Base-by-base conservation (phyloP, 768 basidiomycete species). In the Nidularia sp. region DNA sequence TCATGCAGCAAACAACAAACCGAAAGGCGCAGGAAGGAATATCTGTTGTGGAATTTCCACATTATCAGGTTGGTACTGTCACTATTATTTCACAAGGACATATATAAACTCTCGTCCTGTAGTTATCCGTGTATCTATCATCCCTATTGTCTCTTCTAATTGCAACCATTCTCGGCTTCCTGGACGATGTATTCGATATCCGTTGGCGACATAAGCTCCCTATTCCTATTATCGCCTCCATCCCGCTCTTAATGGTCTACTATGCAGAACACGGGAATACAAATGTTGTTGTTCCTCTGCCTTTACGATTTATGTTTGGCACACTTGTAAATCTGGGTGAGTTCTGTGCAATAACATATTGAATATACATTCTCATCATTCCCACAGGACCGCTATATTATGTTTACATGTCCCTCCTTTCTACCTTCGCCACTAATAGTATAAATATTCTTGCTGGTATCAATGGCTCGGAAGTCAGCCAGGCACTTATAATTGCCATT, bases 391-490 rank as follows among this genome's bases (percentile, higher is more conserved):
- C 93, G 0, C 69, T 98, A 3, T 98, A 98, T 69, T 99, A 98
- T 67, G 53, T 95, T 49, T 99, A 98, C 73, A 98, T 99, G 91
- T 84, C 93, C 4, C 70, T 98, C 32, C 75, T 99, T 13, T 98
- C 95, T 33, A 98, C 94, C 0, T 99, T 98, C 68, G 84, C 91
- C 50, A 98, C 96, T 13, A 99, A 99, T 70, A 90, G 90, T 66
- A 97, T 98, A 77, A 99, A 99, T 69, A 98, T 99, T 59, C 85
- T 98, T 13, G 97, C 97, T 8, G 97, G 96, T 6, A 90, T 98
- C 58, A 98, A 99, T 65, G 97, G 96, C 8, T 86, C 96, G 4
- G 97, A 99, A 76, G 93, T 90, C 56, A 82, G 85, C 55, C 97
- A 99, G 70, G 90, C 95, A 0, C 73, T 97, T 45, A 83, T 98